A percentile compares a stretch with the other conserved stretches of the same genome.
Evolutionary conservation across 2,329 filamentous ascomycete species (phyloP).

Genomic region (Pyricularia pennisetigena): DNA sequence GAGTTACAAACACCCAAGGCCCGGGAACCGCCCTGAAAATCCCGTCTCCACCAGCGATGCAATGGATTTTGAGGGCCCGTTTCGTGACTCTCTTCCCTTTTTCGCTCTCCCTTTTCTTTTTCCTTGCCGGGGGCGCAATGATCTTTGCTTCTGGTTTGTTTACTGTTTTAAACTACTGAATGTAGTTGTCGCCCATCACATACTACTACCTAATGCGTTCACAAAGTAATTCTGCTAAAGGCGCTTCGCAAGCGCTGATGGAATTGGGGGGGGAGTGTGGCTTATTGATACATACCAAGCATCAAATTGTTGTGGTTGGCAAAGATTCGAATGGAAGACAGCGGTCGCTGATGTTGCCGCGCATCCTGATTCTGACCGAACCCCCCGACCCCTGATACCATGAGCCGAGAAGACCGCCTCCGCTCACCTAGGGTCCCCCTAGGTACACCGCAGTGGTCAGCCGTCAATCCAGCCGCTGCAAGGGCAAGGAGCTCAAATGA

Average conservation of each 20-base stretch:
- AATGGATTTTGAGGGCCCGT: neutral
- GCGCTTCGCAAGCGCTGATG: neutral
- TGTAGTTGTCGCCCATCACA: neutral
- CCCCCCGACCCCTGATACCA: neutral
- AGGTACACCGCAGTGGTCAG: neutral
- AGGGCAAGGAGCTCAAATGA: neutral
- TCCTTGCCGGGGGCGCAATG: neutral
- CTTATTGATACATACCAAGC: neutral
- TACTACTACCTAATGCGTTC: neutral
- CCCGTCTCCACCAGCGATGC: neutral
- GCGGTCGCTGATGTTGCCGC: neutral
- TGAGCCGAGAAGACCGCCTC: neutral
- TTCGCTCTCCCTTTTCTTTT: conserved; percentile 1
- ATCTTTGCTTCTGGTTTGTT: neutral
- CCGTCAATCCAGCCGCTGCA: neutral
- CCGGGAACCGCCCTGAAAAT: neutral
- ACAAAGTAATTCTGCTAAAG: neutral
- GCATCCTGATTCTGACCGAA: neutral
- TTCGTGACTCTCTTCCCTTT: neutral
- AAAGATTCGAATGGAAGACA: neutral
- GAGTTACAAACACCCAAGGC: neutral
- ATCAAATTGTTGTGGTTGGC: neutral
- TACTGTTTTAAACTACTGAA: neutral
- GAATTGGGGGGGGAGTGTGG: neutral
- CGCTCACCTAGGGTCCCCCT: neutral